These are phyloP conservation scores for Panicum miliaceum DNA, from an alignment of 176 grass and related monocot genomes.

Conservation along the genomic window DNA sequence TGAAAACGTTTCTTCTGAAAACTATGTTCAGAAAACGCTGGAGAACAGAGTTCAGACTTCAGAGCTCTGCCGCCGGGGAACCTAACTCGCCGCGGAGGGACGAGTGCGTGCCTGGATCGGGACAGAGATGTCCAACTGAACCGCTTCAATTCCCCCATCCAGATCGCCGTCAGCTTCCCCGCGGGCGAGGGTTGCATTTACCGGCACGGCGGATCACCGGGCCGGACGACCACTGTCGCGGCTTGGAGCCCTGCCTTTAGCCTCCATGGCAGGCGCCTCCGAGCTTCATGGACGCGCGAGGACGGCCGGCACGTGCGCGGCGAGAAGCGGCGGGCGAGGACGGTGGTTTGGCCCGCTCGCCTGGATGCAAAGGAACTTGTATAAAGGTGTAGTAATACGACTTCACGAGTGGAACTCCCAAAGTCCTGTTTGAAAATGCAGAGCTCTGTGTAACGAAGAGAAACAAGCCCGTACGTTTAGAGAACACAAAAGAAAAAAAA, in stretches of 20 bases:
- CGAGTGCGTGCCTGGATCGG: neutral
- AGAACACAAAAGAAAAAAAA: no score
- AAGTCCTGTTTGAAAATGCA: neutral
- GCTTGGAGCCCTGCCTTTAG: neutral
- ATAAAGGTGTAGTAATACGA: no score
- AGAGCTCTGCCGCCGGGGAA: neutral
- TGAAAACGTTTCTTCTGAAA: neutral
- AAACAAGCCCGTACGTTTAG: no score
- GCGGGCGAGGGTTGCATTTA: neutral
- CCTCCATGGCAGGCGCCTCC: neutral
- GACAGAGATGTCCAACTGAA: conserved; percentile 36
- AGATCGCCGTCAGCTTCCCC: conserved; percentile 10
- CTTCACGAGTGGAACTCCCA: neutral
- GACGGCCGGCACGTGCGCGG: neutral
- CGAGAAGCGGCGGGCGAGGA: neutral
- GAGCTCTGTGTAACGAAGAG: no score
- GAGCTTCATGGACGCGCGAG: neutral
- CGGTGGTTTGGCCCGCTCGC: no score
- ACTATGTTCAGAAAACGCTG: neutral
- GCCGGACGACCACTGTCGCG: neutral
- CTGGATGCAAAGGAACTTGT: no score
- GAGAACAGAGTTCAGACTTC: neutral
- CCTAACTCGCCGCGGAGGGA: neutral
- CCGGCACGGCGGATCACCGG: neutral
- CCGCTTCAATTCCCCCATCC: conserved; percentile 19